Percentiles rank a stretch among this genome's conserved stretches.
These are phyloP conservation scores for Fusarium ramigenum DNA, from an alignment of 2,329 filamentous ascomycete species.

Conservation along the genomic window DNA sequence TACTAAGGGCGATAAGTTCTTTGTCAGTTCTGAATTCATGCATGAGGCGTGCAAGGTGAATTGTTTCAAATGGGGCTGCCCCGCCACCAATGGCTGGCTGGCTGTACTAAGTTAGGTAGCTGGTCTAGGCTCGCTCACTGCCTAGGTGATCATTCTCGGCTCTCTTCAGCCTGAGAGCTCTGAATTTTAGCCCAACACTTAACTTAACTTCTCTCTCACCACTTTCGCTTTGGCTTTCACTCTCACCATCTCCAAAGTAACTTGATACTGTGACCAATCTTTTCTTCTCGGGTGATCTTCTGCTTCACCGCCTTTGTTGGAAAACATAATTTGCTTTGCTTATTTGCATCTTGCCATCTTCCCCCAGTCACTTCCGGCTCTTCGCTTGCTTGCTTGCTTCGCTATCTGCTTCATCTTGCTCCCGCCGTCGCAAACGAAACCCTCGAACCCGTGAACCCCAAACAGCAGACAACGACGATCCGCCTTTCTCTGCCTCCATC, in stretches of 20 bases:
- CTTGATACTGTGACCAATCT: slow-evolving; percentile 26
- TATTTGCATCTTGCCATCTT: neutral
- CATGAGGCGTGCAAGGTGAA: slow-evolving; percentile 10
- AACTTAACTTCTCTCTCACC: slow-evolving; percentile 19
- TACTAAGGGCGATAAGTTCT: neutral
- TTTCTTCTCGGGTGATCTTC: neutral
- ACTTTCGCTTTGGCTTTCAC: slow-evolving; percentile 7
- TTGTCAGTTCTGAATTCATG: slow-evolving; percentile 6
- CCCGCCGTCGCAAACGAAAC: slow-evolving; percentile 25
- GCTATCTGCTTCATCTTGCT: slow-evolving; percentile 13
- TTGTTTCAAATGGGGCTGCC: slow-evolving; percentile 26
- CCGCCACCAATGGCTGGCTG: slow-evolving; percentile 17
- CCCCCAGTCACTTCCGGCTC: neutral
- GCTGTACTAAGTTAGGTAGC: neutral
- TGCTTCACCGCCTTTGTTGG: slow-evolving; percentile 14
- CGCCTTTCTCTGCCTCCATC: neutral
- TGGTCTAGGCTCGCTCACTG: slow-evolving; percentile 24
- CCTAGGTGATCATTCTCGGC: slow-evolving; percentile 25
- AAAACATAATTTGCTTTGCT: slow-evolving; percentile 5
- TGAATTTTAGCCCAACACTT: slow-evolving; percentile 40
- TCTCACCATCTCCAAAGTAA: neutral
- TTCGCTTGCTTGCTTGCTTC: slow-evolving; percentile 18
- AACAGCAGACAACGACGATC: slow-evolving; percentile 15
- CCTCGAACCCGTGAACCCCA: slow-evolving; percentile 11
- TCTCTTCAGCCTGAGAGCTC: slow-evolving; percentile 36